Evolutionary conservation across 306 rosid species (phyloP), one percentile per base, ranked within the genome.

Genomic region (Luffa aegyptiaca): DNA sequence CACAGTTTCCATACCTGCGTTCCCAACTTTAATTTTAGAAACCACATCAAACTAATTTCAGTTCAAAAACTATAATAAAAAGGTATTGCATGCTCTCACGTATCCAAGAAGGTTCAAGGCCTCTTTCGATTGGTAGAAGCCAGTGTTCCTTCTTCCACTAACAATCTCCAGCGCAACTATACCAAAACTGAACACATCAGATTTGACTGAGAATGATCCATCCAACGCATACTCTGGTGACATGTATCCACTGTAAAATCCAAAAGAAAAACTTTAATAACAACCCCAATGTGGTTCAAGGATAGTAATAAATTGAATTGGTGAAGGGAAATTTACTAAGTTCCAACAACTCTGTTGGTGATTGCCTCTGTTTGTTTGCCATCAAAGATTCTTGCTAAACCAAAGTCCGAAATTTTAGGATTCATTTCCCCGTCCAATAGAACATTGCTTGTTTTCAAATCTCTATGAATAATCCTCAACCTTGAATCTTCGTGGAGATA

Each of bases 401-500:
- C 72, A 8, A 82, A 85, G 49, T 82, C 73, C 0, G 85, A 79
- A 4, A 81, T 79, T 14, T 81, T 81, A 10, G 85, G 81, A 5
- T 66, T 81, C 83, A 81, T 74, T 53, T 37, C 31, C 33, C 14
- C 75, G 20, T 81, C 83, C 61, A 84, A 31, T 0, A 81, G 21
- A 51, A 68, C 1, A 20, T 81, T 79, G 31, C 81, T 85, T 41
- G 85, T 78, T 79, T 82, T 81, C 41, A 79, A 4, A 16, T 85
- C 79, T 18, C 81, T 79, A 9, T 82, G 83, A 31, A 85, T 82
- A 1, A 82, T 42, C 64, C 17, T 75, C 76, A 82, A 41, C 13
- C 85, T 81, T 0, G 79, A 81, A 59, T 85, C 79, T 37, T 82
- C 76, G 35, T 85, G 87, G 5, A 82, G 64, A 85, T 82, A 85